phyloP scores from a whole-genome alignment of 139 green algal genomes.

The Limnomonas spitsbergensis region DNA sequence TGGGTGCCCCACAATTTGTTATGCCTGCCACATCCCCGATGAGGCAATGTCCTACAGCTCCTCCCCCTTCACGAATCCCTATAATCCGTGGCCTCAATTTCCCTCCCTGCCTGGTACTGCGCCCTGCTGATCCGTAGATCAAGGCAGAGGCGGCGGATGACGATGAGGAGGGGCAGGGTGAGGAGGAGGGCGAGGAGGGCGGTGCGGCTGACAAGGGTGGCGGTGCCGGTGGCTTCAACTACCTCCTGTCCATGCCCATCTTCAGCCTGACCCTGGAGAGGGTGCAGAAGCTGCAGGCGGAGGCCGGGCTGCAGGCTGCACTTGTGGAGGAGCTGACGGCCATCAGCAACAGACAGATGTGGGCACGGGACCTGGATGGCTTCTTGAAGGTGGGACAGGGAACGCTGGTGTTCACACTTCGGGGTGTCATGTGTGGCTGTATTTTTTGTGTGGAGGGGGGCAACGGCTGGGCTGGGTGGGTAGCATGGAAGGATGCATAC shows the following conservation, averaged over 20 bases:
- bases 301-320: constrained; percentile 38
- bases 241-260: constrained; percentile 95
- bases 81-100: too few species aligned
- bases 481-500: too few species aligned
- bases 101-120: too few species aligned
- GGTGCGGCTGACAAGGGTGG: constrained; percentile 13
- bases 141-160: constrained; percentile 5
- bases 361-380: constrained; percentile 74
- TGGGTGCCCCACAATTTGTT: too few species aligned
- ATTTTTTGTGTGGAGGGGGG: too few species aligned
- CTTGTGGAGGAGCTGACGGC: constrained; percentile 56
- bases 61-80: too few species aligned
- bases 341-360: constrained; percentile 74
- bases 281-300: constrained; percentile 61
- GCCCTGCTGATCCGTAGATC: too few species aligned
- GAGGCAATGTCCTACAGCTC: too few species aligned
- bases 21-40: too few species aligned
- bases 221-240: constrained; percentile 76
- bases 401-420: not conserved
- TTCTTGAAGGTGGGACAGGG: constrained; percentile 62
- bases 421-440: constrained; percentile 4
- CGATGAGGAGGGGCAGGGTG: constrained; percentile 3
- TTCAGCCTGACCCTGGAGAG: constrained; percentile 92
- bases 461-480: too few species aligned
- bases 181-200: constrained; percentile 42